Evolutionary conservation across 2,329 filamentous ascomycete species (phyloP).

Genomic region (Anthostomella pinea): DNA sequence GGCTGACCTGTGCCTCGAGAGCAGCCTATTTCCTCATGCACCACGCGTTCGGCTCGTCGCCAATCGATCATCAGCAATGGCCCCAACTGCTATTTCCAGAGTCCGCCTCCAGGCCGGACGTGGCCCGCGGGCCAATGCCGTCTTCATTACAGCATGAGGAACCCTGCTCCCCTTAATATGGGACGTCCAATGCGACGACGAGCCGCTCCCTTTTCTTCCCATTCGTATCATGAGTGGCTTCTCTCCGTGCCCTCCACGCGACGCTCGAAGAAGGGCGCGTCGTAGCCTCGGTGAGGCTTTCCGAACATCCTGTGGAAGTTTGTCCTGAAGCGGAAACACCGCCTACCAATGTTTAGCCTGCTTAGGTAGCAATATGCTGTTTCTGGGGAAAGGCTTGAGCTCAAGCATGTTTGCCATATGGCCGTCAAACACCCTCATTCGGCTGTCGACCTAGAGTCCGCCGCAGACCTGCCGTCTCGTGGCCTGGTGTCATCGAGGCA

Average conservation of each 20-base stretch:
- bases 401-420: background rate
- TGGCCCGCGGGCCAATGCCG: background rate
- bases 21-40: constrained; percentile 26
- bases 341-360: background rate
- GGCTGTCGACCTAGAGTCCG: background rate
- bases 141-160: constrained; percentile 5
- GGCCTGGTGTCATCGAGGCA: constrained; percentile 8
- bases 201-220: constrained; percentile 6
- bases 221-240: constrained; percentile 8
- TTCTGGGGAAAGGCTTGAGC: background rate
- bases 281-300: constrained; percentile 2
- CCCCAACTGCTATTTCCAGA: background rate
- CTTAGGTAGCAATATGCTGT: background rate
- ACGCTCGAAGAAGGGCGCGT: constrained; percentile 9
- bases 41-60: constrained; percentile 18
- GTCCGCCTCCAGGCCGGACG: background rate
- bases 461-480: constrained; percentile 6
- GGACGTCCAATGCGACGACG: constrained; percentile 14
- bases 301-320: background rate
- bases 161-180: constrained; percentile 12
- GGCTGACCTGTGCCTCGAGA: constrained; percentile 14
- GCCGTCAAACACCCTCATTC: background rate
- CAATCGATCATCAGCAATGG: too few species aligned
- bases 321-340: background rate
- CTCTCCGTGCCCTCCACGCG: constrained; percentile 8